Evolutionary conservation across 2,329 filamentous ascomycete genomes (phyloP), one percentile per base, ranked within the genome.

Genomic region (Cladosporium sp.): DNA sequence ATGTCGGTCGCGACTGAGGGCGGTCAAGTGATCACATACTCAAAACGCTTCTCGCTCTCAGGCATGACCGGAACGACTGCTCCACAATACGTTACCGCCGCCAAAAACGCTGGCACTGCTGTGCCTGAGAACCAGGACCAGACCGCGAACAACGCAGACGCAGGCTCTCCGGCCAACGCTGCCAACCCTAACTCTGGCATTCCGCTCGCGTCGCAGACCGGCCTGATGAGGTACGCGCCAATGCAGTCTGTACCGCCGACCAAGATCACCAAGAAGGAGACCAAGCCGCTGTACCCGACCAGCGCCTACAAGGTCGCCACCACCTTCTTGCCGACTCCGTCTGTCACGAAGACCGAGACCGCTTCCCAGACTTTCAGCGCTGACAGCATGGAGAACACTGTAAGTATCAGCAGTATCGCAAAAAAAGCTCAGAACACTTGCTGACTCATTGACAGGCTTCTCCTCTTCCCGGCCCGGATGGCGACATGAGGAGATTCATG

Each of bases 61-160:
- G 77, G 76, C 59, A 86, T 87, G 83, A 83, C 77, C 2, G 83
- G 83, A 35, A 69, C 69, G 4, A 84, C 84, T 61, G 69, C 75
- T 1, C 55, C 72, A 1, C 63, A 61, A 35, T 67, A 79, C 43
- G 59, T 62, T 19, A 54, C 61, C 16, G 71, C 66, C 13, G 63
- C 70, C 22, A 64, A 65, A 8, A 59, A 72, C 5, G 64, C 66
- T 3, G 70, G 70, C 7, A 71, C 62, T 49, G 74, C 64, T 44
- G 50, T 46, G 8, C 72, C 70, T 43, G 60, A 60, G n/a, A 71
- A 61, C 49, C 66, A 61, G 41, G 68, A 68, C 49, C 54, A 64
- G 22, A 58, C 66, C 16, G 54, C 60, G 35, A 63, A 63, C 53
- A 59, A 61, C 34, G 59, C 55, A 11, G 52, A 35, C 9, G 57